Evolutionary conservation across 1,284 basidiomycete genomes (phyloP), one percentile per base, ranked within the genome.

Genomic region (Trametes versicolor): DNA sequence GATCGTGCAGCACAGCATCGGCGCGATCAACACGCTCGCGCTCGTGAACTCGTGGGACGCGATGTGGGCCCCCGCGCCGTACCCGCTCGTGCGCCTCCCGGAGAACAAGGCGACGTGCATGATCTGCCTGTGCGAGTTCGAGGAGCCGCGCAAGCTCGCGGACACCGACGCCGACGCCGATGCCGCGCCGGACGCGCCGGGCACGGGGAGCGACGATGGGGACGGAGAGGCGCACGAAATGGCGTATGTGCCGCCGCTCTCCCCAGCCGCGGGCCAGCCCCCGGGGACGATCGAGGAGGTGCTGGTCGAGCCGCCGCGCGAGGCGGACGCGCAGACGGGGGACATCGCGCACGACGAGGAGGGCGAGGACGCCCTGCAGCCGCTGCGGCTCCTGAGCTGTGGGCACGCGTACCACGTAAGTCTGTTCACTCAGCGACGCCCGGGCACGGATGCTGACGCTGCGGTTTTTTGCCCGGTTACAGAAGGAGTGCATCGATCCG

Each of bases 331-430:
- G 57, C 74, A 76, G 12, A 70, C 75, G 43, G 68, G 86, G 60
- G 85, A 79, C 64, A 80, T 90, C 58, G 80, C 83, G 66, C 88
- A 91, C 73, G 86, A 91, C 73, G 86, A 87, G 27, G 90, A 89
- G 7, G 27, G 61, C 37, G 56, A 49, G 29, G 85, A 87, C 58
- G 90, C 88, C 0, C 83, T 87, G 0, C 88, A 91, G 65, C 91
- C 91, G 12, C 75, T 93, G 64, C 80, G 91, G 74, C 75, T 93
- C 36, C 77, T 93, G 51, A 82, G 80, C 7, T 93, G 91, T 71
- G 89, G 89, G 1, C 91, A 93, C 78, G 91, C 89, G 51, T 93
- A 92, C 76, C 92, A 93, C 77, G 91, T 93, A 67, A 73, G 89
- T 78, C 23, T 15, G 8, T 23, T 7, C 34, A 41, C 7, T 53